phyloP scores from a whole-genome alignment of 345 rosid genomes.

The Isatis tinctoria region DNA sequence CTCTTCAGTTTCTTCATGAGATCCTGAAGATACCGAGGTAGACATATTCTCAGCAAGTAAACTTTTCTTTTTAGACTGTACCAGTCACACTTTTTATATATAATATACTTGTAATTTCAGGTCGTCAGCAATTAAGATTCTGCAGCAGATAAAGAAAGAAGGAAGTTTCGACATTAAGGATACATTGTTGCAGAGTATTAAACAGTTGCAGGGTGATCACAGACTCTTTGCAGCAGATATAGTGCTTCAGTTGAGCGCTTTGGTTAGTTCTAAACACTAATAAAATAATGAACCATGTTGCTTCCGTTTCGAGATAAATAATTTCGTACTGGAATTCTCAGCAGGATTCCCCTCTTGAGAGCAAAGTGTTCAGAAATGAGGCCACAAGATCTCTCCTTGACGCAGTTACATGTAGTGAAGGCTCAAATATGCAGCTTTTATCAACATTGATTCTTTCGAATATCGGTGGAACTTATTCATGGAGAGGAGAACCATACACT shows the following conservation, averaged over 20 bases:
- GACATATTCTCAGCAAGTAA: neutral
- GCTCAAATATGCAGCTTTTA: slow-evolving; percentile 41
- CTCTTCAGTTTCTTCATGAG: slow-evolving; percentile 78
- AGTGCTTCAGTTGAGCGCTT: slow-evolving; percentile 58
- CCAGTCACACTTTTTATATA: neutral
- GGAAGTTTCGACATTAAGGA: slow-evolving; percentile 47
- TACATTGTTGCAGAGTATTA: slow-evolving; percentile 41
- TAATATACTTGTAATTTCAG: slow-evolving; percentile 39
- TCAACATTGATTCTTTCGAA: slow-evolving; percentile 67
- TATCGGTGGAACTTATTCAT: slow-evolving; percentile 83
- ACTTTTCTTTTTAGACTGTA: neutral
- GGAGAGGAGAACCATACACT: slow-evolving; percentile 87
- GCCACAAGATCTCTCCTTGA: slow-evolving; percentile 56
- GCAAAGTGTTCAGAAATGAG: slow-evolving; percentile 43
- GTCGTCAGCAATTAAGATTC: slow-evolving; percentile 54
- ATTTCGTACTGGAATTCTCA: neutral
- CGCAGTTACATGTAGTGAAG: slow-evolving; percentile 45
- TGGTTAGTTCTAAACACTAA: slow-evolving; percentile 39
- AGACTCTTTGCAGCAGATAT: slow-evolving; percentile 70
- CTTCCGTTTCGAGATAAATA: neutral
- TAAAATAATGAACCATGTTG: neutral
- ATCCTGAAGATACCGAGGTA: slow-evolving; percentile 77
- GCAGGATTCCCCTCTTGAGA: slow-evolving; percentile 59
- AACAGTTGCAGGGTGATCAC: slow-evolving; percentile 47
- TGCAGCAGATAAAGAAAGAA: slow-evolving; percentile 59